Percentiles rank a stretch among this genome's conserved stretches.
Conservation (phyloP, 345 rosid species). For the Dimocarpus longan region DNA sequence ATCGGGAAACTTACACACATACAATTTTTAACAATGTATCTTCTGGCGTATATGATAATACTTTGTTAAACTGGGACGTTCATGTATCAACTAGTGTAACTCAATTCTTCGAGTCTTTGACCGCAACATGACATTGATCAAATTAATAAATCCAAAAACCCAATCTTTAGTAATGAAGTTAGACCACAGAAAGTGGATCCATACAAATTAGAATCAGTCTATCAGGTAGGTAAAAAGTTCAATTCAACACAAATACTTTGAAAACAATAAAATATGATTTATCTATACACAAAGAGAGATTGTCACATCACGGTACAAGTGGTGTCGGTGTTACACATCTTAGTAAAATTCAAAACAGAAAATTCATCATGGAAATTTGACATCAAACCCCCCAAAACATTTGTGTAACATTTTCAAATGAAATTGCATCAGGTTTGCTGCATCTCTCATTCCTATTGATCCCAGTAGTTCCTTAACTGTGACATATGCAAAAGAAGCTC, state of each 20-base stretch:
- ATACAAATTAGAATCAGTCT: not conserved
- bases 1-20: no score
- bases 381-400: not conserved
- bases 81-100: no score
- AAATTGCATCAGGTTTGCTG: slow-evolving; percentile 2
- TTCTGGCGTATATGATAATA: no score
- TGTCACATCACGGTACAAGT: slow-evolving; percentile 3
- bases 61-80: no score
- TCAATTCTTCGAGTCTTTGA: no score
- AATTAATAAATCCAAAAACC: not conserved
- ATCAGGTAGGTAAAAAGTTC: not conserved
- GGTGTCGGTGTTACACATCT: not conserved
- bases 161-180: not conserved
- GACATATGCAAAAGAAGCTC: slow-evolving; percentile 96
- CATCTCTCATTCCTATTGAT: slow-evolving; percentile 29
- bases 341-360: not conserved
- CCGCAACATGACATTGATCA: not conserved
- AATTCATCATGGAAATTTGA: not conserved
- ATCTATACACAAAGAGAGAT: not conserved
- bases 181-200: not conserved
- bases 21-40: no score
- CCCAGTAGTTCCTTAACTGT: slow-evolving; percentile 65
- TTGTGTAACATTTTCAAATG: not conserved
- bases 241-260: not conserved
- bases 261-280: not conserved